A percentile compares a stretch with the other conserved stretches of the same genome.
These are phyloP conservation scores for Eleusine coracana DNA, from an alignment of 176 grass and related monocot genomes.

Conservation along the genomic window DNA sequence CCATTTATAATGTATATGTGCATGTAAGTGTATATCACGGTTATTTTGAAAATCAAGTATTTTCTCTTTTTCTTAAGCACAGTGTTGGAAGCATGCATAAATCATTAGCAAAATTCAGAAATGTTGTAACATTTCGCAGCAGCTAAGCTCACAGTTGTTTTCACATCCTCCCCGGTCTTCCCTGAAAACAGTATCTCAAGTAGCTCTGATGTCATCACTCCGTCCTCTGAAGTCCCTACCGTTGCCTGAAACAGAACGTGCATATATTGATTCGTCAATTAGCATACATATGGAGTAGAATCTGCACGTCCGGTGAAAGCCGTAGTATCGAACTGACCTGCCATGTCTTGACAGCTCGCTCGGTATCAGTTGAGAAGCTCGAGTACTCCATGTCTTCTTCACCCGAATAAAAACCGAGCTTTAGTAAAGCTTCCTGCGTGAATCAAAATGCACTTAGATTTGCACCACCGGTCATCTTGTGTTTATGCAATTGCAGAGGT, in stretches of 20 bases:
- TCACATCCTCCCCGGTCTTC: slow-evolving; percentile 8
- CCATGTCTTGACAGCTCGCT: slow-evolving; percentile 95
- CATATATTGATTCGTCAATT: neutral
- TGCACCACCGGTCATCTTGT: neutral
- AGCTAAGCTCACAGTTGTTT: slow-evolving; percentile 36
- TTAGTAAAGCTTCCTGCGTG: slow-evolving; percentile 78
- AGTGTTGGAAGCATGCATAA: neutral
- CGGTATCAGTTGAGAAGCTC: slow-evolving; percentile 78
- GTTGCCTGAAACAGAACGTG: slow-evolving; percentile 55
- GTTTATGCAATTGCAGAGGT: too few species aligned
- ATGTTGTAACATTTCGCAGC: neutral
- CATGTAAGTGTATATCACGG: too few species aligned
- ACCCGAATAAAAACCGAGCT: slow-evolving; percentile 86
- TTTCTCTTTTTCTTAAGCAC: neutral
- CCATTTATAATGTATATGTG: neutral
- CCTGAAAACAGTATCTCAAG: slow-evolving; percentile 68
- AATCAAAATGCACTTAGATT: neutral
- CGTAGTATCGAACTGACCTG: slow-evolving; percentile 51
- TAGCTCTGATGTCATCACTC: slow-evolving; percentile 80
- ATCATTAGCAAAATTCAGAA: neutral
- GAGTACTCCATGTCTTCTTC: slow-evolving; percentile 91
- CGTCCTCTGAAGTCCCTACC: slow-evolving; percentile 57
- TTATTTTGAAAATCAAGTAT: too few species aligned
- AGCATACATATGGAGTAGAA: neutral
- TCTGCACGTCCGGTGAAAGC: neutral